These are phyloP conservation scores for Leishmania amazonensis DNA, from an alignment of 208 protist species.

Conservation along the genomic window DNA sequence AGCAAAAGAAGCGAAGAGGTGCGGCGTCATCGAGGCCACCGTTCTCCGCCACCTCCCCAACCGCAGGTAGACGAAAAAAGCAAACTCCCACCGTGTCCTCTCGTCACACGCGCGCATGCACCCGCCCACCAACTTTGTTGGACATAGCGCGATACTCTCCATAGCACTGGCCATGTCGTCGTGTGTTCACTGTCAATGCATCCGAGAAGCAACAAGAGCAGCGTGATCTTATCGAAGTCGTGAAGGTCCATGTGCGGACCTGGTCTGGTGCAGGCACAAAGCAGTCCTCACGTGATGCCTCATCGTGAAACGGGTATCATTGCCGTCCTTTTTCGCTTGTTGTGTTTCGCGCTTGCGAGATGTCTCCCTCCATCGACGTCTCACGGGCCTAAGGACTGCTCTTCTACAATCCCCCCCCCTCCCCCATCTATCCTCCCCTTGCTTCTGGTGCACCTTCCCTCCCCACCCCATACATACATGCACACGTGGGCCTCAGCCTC, in stretches of 20 bases:
- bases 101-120: neutral
- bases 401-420: neutral
- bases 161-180: neutral
- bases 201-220: neutral
- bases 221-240: neutral
- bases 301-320: neutral
- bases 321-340: neutral
- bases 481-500: neutral
- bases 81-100: neutral
- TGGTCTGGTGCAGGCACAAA: neutral
- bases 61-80: neutral
- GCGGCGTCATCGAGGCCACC: neutral
- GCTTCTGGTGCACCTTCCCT: neutral
- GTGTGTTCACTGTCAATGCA: neutral
- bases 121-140: neutral
- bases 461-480: neutral
- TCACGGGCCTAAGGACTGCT: neutral
- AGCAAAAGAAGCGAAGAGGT: neutral
- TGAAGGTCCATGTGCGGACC: neutral
- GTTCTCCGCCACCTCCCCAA: neutral
- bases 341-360: neutral
- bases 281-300: neutral
- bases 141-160: neutral
- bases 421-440: neutral
- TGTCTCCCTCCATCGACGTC: neutral